Percentiles rank a stretch among this genome's conserved stretches.
These are phyloP conservation scores for Talaromyces islandicus DNA, from an alignment of 2,329 filamentous ascomycete species.

Conservation along the genomic window DNA sequence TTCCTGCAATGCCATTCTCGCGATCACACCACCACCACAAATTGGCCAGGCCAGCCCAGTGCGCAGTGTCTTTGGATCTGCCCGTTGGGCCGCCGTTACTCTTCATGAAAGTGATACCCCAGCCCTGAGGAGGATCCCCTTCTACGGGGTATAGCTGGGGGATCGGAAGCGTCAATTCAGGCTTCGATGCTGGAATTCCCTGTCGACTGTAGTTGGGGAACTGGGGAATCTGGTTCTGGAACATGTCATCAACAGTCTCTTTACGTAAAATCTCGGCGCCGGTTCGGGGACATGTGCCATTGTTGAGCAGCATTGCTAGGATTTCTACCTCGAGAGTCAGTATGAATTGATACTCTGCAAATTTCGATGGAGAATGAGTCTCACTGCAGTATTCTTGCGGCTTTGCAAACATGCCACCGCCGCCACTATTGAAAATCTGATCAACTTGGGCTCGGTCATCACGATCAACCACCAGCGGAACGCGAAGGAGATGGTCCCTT, in stretches of 20 bases:
- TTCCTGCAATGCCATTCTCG: conserved; percentile 52
- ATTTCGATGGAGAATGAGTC: conserved; percentile 13
- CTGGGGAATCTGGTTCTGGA: conserved; percentile 55
- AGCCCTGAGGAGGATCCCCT: conserved; percentile 50
- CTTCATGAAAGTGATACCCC: conserved; percentile 57
- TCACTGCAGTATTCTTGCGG: conserved; percentile 56
- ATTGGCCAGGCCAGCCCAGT: conserved; percentile 58
- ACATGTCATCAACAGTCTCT: conserved; percentile 58
- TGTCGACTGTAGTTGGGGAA: conserved; percentile 49
- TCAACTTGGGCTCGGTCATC: conserved; percentile 32
- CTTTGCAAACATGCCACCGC: conserved; percentile 55
- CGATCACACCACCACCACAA: conserved; percentile 59
- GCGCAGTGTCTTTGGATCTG: conserved; percentile 45
- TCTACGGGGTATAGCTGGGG: conserved; percentile 47
- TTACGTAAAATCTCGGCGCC: conserved; percentile 50
- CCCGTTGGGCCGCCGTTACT: conserved; percentile 46
- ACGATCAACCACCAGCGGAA: conserved; percentile 40
- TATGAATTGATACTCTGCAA: not conserved
- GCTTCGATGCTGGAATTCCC: conserved; percentile 42
- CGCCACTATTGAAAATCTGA: conserved; percentile 51
- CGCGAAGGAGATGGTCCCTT: conserved; percentile 45
- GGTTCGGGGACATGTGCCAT: conserved; percentile 55
- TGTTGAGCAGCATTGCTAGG: conserved; percentile 57
- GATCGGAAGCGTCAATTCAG: conserved; percentile 42
- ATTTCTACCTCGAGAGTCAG: conserved; percentile 40